Evolutionary conservation across 1,284 basidiomycete species (phyloP), one percentile per base, ranked within the genome.

Genomic region (Ganoderma boninense): DNA sequence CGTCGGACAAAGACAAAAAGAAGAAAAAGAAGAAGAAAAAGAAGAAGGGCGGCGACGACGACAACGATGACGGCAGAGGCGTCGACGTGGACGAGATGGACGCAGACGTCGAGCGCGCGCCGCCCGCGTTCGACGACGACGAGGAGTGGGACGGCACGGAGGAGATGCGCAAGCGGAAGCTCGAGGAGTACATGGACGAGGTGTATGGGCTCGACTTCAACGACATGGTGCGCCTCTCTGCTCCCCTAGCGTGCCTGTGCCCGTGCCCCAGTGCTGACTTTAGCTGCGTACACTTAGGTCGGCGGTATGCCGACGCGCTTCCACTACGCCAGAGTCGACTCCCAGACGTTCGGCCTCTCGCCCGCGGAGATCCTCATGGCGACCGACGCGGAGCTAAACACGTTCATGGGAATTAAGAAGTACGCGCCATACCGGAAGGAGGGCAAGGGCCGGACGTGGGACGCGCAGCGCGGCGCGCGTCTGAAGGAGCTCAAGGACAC

Each of bases 121-220:
- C 73, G 2, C 67, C 44, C 29, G 26, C n/a, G 60, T 38, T 32
- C 83, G 88, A 89, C 10, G 89, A 80, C 11, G 85, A 88, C 61
- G 85, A 88, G 62, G 90, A 92, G 72, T 94, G 93, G 92, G 91
- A 92, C 76, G 95, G 95, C 35, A 94, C 93, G 38, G 94, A 97
- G 76, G 93, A 94, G 78, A 95, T 95, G 89, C 89, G 93, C 69
- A 94, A 94, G 80, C 85, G 84, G 59, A 93, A 91, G 75, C 82
- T 97, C 66, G 91, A 96, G 68, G 86, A 94, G 77, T 95, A 97
- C 75, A 94, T 98, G 90, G 94, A 97, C 72, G 94, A 97, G 79
- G 87, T 99, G 65, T 94, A 96, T 80, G 90, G 86, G 40, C 86
- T 99, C 23, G 97, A 98, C 75, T 98, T 98, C 84, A 98, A 99